Evolutionary conservation across 208 protist genomes (phyloP), one percentile per base, ranked within the genome.

Genomic region (Leishmania braziliensis): DNA sequence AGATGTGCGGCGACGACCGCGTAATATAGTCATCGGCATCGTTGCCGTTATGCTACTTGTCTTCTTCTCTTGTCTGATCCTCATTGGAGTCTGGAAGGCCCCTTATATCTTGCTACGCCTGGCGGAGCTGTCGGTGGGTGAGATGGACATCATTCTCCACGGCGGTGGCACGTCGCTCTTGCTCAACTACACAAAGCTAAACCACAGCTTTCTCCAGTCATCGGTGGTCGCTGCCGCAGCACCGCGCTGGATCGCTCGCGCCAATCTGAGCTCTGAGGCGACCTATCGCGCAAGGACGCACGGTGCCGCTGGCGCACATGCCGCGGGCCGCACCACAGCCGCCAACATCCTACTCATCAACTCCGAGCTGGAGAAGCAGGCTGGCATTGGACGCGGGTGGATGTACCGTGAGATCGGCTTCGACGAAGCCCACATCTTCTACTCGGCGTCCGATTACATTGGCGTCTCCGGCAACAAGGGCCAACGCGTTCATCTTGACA

Each of bases 361-460:
- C 88, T 89, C 91, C 16, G 85, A 84, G 51, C 80, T 84, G 5
- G 94, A 98, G 82, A 68, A 88, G 29, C 14, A 79, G 29, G 81
- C 96, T 1, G 93, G 92, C 20, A 82, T 99, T n/a, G 97, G 98
- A 10, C 79, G 96, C n/a, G 84, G 78, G 8, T 99, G 97, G 96
- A 50, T 60, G 18, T 93, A 96, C 75, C 89, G 95, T 16, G 81
- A 86, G 16, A 88, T 97, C 1, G 93, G 92, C 36, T 94, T 93
- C 62, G 90, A 88, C 50, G 96, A 99, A 83, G 85, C 89, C 9
- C 90, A 98, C 70, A 90, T 98, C 12, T 91, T 87, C 76, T 82
- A 90, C 50, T 86, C 91, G 2, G 83, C 96, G 4, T 75, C 97
- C 6, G 71, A 93, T 36, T 90, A 91, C 80, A 85, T 98, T 12